phyloP scores from a whole-genome alignment of 305 asterid genomes.

The Fraxinus greggii region DNA sequence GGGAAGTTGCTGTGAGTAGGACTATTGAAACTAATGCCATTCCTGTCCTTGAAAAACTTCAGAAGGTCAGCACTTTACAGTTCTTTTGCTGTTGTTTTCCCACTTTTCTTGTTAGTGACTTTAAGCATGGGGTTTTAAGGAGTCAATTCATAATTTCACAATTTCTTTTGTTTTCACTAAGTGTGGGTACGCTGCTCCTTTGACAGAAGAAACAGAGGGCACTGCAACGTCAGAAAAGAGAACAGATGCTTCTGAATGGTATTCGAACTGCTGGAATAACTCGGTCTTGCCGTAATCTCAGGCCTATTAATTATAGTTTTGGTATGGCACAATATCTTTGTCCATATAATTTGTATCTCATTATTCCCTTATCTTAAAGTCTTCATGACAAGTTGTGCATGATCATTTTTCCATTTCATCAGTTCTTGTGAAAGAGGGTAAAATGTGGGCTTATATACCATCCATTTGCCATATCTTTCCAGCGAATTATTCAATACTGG shows the following conservation, averaged over 20 bases:
- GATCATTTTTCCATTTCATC: background rate
- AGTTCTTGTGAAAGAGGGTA: background rate
- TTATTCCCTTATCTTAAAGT: background rate
- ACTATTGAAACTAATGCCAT: constrained; percentile 51
- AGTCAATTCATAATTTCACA: background rate
- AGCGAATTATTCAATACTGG: background rate
- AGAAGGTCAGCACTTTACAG: constrained; percentile 53
- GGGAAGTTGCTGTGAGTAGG: constrained; percentile 61
- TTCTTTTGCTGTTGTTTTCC: constrained; percentile 5
- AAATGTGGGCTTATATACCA: background rate
- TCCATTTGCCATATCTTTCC: background rate
- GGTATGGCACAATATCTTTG: constrained; percentile 40
- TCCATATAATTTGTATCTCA: background rate
- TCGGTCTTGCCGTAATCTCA: constrained; percentile 59
- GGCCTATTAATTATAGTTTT: constrained; percentile 60
- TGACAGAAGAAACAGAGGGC: constrained; percentile 68
- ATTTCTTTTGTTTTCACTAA: constrained; percentile 24
- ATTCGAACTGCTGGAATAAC: constrained; percentile 41
- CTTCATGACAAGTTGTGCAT: background rate
- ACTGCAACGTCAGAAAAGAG: constrained; percentile 39
- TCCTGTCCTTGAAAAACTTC: constrained; percentile 67
- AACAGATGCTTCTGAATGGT: constrained; percentile 40
- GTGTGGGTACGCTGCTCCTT: constrained; percentile 25
- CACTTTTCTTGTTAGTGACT: constrained; percentile 1
- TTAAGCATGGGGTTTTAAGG: background rate